phyloP scores from a whole-genome alignment of 1,284 basidiomycete genomes.

The Fomitopsis palustris region DNA sequence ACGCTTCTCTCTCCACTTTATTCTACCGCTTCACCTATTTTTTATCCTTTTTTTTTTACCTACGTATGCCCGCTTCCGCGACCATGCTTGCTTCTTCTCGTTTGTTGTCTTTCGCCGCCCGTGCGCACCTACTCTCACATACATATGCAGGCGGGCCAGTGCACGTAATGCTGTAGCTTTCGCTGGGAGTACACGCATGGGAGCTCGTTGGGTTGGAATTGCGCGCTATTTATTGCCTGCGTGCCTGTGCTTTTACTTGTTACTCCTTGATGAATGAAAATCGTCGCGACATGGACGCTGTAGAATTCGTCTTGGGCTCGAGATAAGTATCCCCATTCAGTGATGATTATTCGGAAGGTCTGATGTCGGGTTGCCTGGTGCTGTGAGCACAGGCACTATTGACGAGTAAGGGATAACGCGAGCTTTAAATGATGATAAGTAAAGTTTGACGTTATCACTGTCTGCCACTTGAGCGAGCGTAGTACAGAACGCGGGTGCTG shows the following conservation, averaged over 20 bases:
- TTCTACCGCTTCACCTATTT: conserved; percentile 1
- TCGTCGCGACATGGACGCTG: not conserved
- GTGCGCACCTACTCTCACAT: not conserved
- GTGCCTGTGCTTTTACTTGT: not conserved
- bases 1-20: not conserved
- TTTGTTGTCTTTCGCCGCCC: conserved; percentile 6
- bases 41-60: not conserved
- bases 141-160: not conserved
- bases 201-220: conserved; percentile 9
- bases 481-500: too few species aligned
- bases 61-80: conserved; percentile 7
- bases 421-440: too few species aligned
- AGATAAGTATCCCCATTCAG: not conserved
- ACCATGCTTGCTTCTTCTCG: conserved; percentile 3
- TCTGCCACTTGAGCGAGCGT: too few species aligned
- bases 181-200: not conserved
- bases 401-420: too few species aligned
- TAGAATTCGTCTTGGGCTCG: not conserved
- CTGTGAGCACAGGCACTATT: too few species aligned
- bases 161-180: not conserved
- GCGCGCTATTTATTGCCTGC: conserved; percentile 9
- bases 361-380: not conserved
- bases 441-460: too few species aligned
- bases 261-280: not conserved
- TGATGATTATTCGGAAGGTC: not conserved